Conservation (phyloP, 257 asterid genomes). For the Solanum habrochaites region DNA sequence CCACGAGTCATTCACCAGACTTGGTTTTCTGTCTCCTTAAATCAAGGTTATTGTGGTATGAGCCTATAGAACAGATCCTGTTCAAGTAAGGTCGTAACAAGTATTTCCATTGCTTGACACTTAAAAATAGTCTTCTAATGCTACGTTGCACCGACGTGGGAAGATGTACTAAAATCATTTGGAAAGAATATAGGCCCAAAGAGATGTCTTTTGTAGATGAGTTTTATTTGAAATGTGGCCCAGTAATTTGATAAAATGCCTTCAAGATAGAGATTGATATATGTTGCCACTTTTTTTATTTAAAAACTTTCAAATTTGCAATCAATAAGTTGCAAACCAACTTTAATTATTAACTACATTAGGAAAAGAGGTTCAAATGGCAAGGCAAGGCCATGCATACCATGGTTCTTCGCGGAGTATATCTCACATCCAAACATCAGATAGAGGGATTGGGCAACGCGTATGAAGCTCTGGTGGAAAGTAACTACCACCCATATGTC, state of each 20-base stretch:
- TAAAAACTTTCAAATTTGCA: background rate
- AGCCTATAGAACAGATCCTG: too few relatives aligned
- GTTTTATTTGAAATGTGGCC: background rate
- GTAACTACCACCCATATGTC: too few relatives aligned
- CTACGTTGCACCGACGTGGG: background rate
- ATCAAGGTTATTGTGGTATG: background rate
- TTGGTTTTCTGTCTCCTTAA: background rate
- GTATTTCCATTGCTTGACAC: accelerated
- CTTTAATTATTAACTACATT: too few relatives aligned
- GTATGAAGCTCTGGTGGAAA: background rate
- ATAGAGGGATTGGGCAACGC: background rate
- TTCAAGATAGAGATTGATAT: background rate
- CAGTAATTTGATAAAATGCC: background rate
- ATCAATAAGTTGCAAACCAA: background rate
- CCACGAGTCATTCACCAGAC: background rate
- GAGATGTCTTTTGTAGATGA: too few relatives aligned
- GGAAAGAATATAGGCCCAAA: too few relatives aligned
- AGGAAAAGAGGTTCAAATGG: too few relatives aligned
- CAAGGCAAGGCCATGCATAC: background rate
- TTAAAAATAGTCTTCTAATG: background rate
- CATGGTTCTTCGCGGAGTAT: background rate
- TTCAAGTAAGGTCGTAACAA: background rate
- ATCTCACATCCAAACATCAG: background rate
- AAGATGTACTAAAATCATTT: background rate
- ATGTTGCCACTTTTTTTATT: too few relatives aligned